Conservation (phyloP, 768 basidiomycete species). For the Lactifluus hygrophoroides region DNA sequence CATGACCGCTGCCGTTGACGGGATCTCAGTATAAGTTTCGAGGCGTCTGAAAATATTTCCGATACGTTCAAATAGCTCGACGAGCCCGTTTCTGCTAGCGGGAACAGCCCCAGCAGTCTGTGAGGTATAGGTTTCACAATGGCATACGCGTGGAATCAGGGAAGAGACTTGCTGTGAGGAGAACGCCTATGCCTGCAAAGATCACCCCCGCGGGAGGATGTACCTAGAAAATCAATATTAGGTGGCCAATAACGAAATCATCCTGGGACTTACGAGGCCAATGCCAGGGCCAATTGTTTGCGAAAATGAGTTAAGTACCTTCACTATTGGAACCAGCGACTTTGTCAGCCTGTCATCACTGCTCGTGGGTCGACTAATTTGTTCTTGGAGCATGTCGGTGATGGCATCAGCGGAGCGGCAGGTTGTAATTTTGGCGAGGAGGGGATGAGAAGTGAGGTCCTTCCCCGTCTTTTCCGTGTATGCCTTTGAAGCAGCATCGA, state of each 20-base stretch:
- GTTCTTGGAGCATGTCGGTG: not conserved
- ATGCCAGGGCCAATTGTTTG: not conserved
- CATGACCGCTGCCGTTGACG: not conserved
- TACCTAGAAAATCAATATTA: too few species aligned
- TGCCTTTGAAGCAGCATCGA: not conserved
- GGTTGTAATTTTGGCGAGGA: not conserved
- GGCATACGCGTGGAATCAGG: not conserved
- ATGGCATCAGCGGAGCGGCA: not conserved
- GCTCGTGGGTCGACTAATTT: not conserved
- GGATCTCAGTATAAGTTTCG: not conserved
- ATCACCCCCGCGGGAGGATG: not conserved
- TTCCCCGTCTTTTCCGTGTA: not conserved
- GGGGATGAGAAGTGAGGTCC: not conserved
- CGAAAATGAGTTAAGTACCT: not conserved
- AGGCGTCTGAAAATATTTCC: not conserved
- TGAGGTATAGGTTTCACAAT: not conserved
- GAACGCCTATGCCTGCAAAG: not conserved
- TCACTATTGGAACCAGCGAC: not conserved
- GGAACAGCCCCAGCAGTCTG: not conserved
- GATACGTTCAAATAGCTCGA: not conserved
- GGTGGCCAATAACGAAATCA: too few species aligned
- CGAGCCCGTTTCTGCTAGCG: not conserved
- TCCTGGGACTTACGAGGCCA: not conserved
- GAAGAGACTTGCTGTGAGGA: not conserved
- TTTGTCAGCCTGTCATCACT: not conserved